Evolutionary conservation across 257 asterid genomes (phyloP), one percentile per base, ranked within the genome.

Genomic region (Datura wrightii): DNA sequence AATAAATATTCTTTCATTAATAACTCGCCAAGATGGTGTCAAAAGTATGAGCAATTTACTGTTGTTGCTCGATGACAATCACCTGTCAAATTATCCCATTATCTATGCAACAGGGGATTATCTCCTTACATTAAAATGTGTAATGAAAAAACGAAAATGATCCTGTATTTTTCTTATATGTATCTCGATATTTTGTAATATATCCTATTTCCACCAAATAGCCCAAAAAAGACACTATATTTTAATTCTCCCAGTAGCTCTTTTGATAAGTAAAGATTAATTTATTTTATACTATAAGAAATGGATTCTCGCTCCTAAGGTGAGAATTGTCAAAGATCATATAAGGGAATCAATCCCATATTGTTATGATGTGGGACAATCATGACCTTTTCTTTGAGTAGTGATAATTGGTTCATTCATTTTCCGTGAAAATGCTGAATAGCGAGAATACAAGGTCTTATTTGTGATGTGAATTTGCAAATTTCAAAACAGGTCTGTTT

Each of bases 341-440:
- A 41, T 42, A 41, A 69, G 79, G 54, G 39, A 69, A 41, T 69
- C 79, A 69, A 69, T 69, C 53, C 54, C 36, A 8, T 41, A 15
- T 41, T 8, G 15, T 41, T 41, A 24, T 24, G n/a, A 8, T 41
- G 18, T 41, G 24, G 48, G 79, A 8, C 79, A 41, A 41, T 42
- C 37, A 70, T 70, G 79, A 16, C 79, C 13, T 76, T 52, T 13
- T 76, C 46, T 50, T 31, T 50, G 82, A 76, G 82, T 48, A 31
- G 9, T 52, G 82, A 52, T 76, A 53, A 78, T 78, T 78, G 63
- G 9, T 78, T 52, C 62, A 78, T 52, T 24, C 8, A 74, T 74
- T 74, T 24, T 74, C 56, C 42, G 5, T 48, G 19, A 48, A 48
- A 74, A 74, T 50, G 7, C 44, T 78, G 48, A 31, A 76, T 31